These are phyloP conservation scores for Penicillium tannophilum DNA, from an alignment of 495 filamentous ascomycete species.

Conservation along the genomic window DNA sequence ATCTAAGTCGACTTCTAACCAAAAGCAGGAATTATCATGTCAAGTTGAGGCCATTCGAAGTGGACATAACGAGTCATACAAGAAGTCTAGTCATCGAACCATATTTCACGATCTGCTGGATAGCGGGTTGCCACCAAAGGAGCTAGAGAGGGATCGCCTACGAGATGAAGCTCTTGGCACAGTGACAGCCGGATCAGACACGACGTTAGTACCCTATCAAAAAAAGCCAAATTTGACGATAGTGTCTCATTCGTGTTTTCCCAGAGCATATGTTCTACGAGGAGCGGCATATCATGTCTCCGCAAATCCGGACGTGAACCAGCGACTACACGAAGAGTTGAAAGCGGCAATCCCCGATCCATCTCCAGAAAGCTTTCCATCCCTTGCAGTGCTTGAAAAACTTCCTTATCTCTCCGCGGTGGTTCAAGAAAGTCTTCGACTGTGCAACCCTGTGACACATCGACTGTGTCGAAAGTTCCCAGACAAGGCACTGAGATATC, in stretches of 20 bases:
- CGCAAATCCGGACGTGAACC: background rate
- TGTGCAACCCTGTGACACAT: background rate
- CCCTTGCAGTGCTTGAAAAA: background rate
- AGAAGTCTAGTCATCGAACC: background rate
- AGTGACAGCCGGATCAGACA: background rate
- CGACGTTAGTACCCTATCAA: background rate
- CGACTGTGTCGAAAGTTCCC: background rate
- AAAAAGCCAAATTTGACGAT: background rate
- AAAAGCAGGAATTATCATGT: background rate
- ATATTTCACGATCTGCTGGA: background rate
- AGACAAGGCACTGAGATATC: background rate
- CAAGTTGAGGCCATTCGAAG: background rate
- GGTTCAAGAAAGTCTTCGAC: slow-evolving; percentile 1
- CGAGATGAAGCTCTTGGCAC: background rate
- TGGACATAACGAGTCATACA: background rate
- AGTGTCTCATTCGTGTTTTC: background rate
- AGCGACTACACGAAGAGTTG: background rate
- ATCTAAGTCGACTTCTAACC: no score
- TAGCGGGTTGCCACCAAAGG: background rate
- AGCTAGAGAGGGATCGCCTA: background rate
- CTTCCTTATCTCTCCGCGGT: slow-evolving; percentile 5
- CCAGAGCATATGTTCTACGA: background rate
- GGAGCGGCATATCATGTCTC: background rate
- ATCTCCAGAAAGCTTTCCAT: background rate
- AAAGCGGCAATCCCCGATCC: background rate